A percentile compares a stretch with the other conserved stretches of the same genome.
Evolutionary conservation across 1,284 basidiomycete genomes (phyloP).

Genomic region (Apiotrichum gamsii): DNA sequence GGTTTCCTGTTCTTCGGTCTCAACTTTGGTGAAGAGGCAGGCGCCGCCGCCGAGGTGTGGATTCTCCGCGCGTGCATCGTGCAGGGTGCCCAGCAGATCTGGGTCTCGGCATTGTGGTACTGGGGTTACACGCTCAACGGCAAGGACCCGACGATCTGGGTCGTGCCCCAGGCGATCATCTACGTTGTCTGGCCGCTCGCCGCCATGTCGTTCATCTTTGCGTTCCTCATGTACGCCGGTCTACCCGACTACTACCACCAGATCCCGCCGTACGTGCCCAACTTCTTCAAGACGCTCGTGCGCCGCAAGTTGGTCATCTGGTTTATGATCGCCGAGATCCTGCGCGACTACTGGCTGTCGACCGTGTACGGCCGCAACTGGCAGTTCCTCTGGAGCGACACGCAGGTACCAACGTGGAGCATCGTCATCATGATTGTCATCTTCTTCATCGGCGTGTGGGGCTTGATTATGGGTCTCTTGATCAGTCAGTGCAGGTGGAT

Average conservation of each 20-base stretch:
- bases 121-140: conserved; percentile 76
- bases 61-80: conserved; percentile 80
- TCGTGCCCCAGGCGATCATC: conserved; percentile 51
- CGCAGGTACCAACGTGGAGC: conserved; percentile 67
- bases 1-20: conserved; percentile 87
- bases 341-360: conserved; percentile 88
- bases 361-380: conserved; percentile 81
- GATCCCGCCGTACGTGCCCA: conserved; percentile 84
- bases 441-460: conserved; percentile 86
- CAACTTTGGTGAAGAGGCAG: conserved; percentile 92
- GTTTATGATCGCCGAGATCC: conserved; percentile 82
- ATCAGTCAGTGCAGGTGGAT: conserved; percentile 50
- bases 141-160: conserved; percentile 36
- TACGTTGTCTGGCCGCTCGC: conserved; percentile 76
- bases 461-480: conserved; percentile 61
- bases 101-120: conserved; percentile 87
- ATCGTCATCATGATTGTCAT: conserved; percentile 68
- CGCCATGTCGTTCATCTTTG: conserved; percentile 65
- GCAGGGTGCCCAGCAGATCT: conserved; percentile 85
- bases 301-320: conserved; percentile 82
- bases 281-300: conserved; percentile 80
- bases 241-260: conserved; percentile 59
- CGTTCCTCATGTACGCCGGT: conserved; percentile 73
- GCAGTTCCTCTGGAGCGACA: conserved; percentile 82
- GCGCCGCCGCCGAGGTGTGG: conserved; percentile 88